A percentile compares a stretch with the other conserved stretches of the same genome.
These are phyloP conservation scores for Jamesozyma rosinii DNA, from an alignment of 805 yeast genomes.

Conservation along the genomic window DNA sequence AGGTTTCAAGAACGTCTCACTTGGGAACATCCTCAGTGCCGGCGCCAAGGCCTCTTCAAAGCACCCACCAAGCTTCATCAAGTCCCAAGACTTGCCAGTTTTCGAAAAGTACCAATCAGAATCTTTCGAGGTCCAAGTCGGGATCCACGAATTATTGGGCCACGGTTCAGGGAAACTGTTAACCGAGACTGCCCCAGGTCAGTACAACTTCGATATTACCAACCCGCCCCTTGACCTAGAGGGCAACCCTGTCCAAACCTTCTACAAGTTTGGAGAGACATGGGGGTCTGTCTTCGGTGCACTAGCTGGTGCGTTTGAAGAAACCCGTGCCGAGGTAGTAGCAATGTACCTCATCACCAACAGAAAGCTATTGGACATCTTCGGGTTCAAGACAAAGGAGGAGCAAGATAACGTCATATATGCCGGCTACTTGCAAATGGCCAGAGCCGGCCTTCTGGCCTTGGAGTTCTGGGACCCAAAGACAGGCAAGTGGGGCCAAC, in stretches of 20 bases:
- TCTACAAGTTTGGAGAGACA: slow-evolving; percentile 72
- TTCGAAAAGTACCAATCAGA: slow-evolving; percentile 68
- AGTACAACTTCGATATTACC: slow-evolving; percentile 60
- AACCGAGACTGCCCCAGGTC: slow-evolving; percentile 48
- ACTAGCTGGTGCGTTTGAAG: slow-evolving; percentile 81
- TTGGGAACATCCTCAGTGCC: slow-evolving; percentile 77
- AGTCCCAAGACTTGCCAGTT: slow-evolving; percentile 41
- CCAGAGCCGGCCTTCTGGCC: slow-evolving; percentile 76
- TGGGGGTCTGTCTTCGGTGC: slow-evolving; percentile 85
- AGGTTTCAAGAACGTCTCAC: slow-evolving; percentile 84
- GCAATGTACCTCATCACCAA: slow-evolving; percentile 73
- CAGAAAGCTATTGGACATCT: slow-evolving; percentile 56
- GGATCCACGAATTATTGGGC: slow-evolving; percentile 83
- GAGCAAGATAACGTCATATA: slow-evolving; percentile 58
- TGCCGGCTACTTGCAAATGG: slow-evolving; percentile 71
- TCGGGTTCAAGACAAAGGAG: slow-evolving; percentile 49
- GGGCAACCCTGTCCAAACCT: slow-evolving; percentile 54
- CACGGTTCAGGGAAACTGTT: slow-evolving; percentile 86
- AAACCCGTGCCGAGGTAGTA: slow-evolving; percentile 86
- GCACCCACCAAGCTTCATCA: slow-evolving; percentile 60
- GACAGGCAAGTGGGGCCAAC: slow-evolving; percentile 82
- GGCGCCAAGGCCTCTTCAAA: slow-evolving; percentile 43
- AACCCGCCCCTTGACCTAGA: slow-evolving; percentile 55
- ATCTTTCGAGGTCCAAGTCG: slow-evolving; percentile 88
- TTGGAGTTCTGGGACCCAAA: slow-evolving; percentile 83